These are phyloP conservation scores for Neopestalotiopsis rosae DNA, from an alignment of 2,329 filamentous ascomycete species.

Conservation along the genomic window DNA sequence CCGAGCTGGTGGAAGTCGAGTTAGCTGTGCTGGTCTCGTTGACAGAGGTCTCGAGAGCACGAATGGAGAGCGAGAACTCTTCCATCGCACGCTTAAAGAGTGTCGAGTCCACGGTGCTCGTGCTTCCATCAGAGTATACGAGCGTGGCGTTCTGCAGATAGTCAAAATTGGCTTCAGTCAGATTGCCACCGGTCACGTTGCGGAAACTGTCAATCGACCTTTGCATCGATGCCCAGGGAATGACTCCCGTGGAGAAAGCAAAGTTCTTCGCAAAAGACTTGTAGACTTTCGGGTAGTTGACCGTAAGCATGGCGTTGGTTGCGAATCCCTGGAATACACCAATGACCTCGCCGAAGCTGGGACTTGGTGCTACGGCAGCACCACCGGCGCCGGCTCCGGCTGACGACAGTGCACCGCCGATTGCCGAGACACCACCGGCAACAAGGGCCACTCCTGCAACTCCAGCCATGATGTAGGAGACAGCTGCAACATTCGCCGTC, in stretches of 20 bases:
- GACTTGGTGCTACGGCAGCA: conserved; percentile 72
- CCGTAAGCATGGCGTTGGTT: conserved; percentile 95
- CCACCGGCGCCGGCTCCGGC: conserved; percentile 57
- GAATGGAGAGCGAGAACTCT: conserved; percentile 55
- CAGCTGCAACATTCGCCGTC: conserved; percentile 74
- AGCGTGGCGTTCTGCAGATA: conserved; percentile 79
- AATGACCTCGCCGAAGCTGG: conserved; percentile 84
- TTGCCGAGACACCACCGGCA: conserved; percentile 73
- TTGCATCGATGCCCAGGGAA: conserved; percentile 85
- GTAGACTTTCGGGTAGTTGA: conserved; percentile 86
- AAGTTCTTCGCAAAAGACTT: conserved; percentile 92
- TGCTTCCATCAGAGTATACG: conserved; percentile 68
- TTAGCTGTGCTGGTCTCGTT: conserved; percentile 42
- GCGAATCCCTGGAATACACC: conserved; percentile 94
- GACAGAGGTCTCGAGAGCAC: conserved; percentile 55
- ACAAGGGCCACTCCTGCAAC: conserved; percentile 84
- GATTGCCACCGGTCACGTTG: conserved; percentile 79
- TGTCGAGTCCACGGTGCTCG: conserved; percentile 44
- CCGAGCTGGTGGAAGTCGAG: conserved; percentile 25
- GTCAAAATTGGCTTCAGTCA: conserved; percentile 78
- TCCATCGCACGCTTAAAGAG: conserved; percentile 61
- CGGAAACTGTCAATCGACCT: conserved; percentile 84
- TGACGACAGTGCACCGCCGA: conserved; percentile 63
- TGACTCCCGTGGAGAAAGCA: conserved; percentile 83
- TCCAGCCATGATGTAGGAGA: conserved; percentile 83